Evolutionary conservation across 2,329 filamentous ascomycete species (phyloP), one percentile per base, ranked within the genome.

Genomic region (Sporothrix brasiliensis): DNA sequence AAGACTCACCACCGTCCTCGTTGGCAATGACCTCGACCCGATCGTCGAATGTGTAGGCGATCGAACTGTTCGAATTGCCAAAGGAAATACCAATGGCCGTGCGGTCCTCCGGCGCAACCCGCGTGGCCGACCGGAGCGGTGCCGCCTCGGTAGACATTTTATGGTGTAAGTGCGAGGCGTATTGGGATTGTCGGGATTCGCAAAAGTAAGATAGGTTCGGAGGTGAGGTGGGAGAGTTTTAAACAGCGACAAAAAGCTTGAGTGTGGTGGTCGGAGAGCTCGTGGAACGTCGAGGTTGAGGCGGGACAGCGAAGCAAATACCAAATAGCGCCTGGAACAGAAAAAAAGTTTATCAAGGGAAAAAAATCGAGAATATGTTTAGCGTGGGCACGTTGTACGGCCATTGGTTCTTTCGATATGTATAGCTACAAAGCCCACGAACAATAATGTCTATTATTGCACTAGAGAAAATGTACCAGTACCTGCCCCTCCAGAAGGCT

Each of bases 11-110:
- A 86, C 95, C 95, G 79, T 98, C 95, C 84, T 98, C 95, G 83
- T 99, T 98, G 78, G 95, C 95, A 83, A 99, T 98, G 74, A 99
- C 94, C 80, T 97, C 93, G 74, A 93, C 91, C 85, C 96, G 97
- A 82, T 96, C 94, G 78, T 98, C 94, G 73, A 90, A 88, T 61
- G 94, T 97, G 80, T 90, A 93, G 77, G 94, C 94, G 83, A 99
- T 97, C 72, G 93, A 97, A 84, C 93, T 96, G 89, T 97, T 97
- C 73, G 93, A 94, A 85, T 98, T 99, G 83, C 95, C 95, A 85
- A 98, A 97, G 75, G 94, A 92, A 79, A 99, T 93, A 80, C 95
- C 95, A 82, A 99, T 98, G 79, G 91, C 92, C 77, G 86, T 84
- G 77, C 88, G 85, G 76, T 89, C 85, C 76, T 81, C 82, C 67